Evolutionary conservation across 805 yeast species (phyloP), one percentile per base, ranked within the genome.

Genomic region (Tetrapisispora arboricola): DNA sequence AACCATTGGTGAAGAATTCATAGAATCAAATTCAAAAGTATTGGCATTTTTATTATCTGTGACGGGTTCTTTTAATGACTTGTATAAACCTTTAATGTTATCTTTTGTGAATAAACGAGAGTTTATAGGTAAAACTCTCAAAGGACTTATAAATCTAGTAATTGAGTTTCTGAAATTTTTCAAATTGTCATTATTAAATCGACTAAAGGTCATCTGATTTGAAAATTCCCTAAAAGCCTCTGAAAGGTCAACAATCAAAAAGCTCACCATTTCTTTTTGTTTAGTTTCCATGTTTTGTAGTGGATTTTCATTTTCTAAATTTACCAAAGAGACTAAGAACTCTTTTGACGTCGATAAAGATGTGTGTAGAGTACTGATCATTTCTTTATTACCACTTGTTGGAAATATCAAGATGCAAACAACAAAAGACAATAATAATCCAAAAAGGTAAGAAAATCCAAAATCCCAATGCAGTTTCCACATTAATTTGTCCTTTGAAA

Each of bases 401-500:
- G 77, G 76, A 39, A 58, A 61, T 15, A 68, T 47, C 4, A 53
- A 3, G 4, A 62, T 28, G 32, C 69, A 65, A 2, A 66, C 59
- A 1, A 60, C 19, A 11, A 70, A 41, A 0, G 72, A 63, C 1
- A 69, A 38, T 13, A 65, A 26, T 3, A 69, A 41, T 1, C 76
- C 77, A 48, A 70, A 67, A 0, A 66, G 43, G 43, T 67, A 70
- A 0, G 76, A 73, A 7, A 72, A 58, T 4, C 66, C 66, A 45
- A 70, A 63, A 38, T 70, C 63, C 68, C 71, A 63, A 38, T 51
- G 54, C 41, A 55, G 39, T 20, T 47, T 47, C 70, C 71, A 66
- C n/a, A 58, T 39, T 29, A 56, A 46, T 2, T 45, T 42, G 12
- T 44, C 21, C 29, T 44, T 44, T 7, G 51, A 42, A 18, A 32